phyloP scores from a whole-genome alignment of 345 rosid species.

The Sonneratia caseolaris region DNA sequence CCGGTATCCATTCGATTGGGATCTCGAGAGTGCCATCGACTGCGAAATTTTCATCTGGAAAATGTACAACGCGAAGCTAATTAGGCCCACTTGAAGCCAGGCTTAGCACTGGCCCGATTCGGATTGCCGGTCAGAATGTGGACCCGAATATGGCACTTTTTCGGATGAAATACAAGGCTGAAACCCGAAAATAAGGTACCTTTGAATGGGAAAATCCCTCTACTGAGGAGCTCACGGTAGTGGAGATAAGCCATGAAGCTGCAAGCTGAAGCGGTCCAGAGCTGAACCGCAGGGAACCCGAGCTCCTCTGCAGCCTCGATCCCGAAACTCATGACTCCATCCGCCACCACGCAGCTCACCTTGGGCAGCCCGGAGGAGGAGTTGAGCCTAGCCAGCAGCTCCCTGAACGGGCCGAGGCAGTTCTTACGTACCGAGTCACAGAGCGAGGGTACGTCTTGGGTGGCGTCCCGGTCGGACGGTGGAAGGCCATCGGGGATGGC shows the following conservation, averaged over 20 bases:
- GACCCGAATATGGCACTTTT: no score
- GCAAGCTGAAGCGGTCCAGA: constrained; percentile 33
- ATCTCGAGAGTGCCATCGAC: constrained; percentile 28
- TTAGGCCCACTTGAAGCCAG: no score
- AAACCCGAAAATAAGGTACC: constrained; percentile 13
- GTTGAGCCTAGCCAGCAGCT: constrained; percentile 18
- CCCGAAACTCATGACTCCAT: constrained; percentile 31
- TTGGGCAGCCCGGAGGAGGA: constrained; percentile 14
- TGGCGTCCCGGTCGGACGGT: not conserved
- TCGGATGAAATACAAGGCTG: not conserved
- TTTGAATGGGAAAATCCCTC: constrained; percentile 29
- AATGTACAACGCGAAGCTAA: no score
- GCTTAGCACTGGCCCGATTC: no score
- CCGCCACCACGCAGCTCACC: constrained; percentile 31
- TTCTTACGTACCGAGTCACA: constrained; percentile 18
- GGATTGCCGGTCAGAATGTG: no score
- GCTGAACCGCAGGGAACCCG: constrained; percentile 23
- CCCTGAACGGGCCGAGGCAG: constrained; percentile 20
- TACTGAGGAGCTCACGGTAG: constrained; percentile 10
- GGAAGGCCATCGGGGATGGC: constrained; percentile 6
- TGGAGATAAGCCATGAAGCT: constrained; percentile 21
- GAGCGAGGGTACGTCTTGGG: constrained; percentile 14
- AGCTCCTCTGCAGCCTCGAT: constrained; percentile 24
- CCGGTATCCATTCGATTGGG: constrained; percentile 38
- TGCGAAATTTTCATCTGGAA: constrained; percentile 4